Evolutionary conservation across 371 early-diverging fungal genomes (phyloP).

Genomic region (Mortierella polycephala): DNA sequence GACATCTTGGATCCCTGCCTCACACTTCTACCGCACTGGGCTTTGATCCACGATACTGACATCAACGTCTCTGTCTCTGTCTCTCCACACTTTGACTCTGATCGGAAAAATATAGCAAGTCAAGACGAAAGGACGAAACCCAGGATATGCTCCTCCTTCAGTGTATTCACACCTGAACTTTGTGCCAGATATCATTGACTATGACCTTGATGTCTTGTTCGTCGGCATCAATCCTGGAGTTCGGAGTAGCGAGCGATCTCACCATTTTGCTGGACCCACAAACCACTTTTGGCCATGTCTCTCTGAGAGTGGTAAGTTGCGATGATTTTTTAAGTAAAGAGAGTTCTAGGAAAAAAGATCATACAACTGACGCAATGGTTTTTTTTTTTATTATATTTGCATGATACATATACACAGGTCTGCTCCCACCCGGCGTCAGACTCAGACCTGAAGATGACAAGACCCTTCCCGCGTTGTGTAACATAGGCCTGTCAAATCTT

Average conservation of each 20-base stretch:
- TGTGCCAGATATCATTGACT: slow-evolving; percentile 69
- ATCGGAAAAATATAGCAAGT: slow-evolving; percentile 12
- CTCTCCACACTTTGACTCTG: too few relatives aligned
- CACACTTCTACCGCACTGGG: too few relatives aligned
- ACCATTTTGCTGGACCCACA: slow-evolving; percentile 78
- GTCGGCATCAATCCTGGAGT: slow-evolving; percentile 85
- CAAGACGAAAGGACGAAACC: slow-evolving; percentile 16
- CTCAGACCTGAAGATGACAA: slow-evolving; percentile 62
- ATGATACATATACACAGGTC: slow-evolving; percentile 23
- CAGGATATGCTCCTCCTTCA: slow-evolving; percentile 32
- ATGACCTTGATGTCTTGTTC: slow-evolving; percentile 78
- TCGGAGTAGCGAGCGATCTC: slow-evolving; percentile 64
- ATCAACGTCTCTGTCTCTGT: too few relatives aligned
- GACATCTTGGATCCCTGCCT: too few relatives aligned
- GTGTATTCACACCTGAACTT: slow-evolving; percentile 50
- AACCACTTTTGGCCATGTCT: slow-evolving; percentile 87
- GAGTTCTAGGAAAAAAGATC: background rate
- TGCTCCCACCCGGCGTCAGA: slow-evolving; percentile 37
- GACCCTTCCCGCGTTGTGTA: slow-evolving; percentile 58
- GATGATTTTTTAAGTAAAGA: background rate
- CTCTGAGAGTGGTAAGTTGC: slow-evolving; percentile 64
- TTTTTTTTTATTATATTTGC: slow-evolving; percentile 1
- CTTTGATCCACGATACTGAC: too few relatives aligned
- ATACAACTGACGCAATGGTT: background rate
- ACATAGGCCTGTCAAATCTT: slow-evolving; percentile 78